Evolutionary conservation across 2,329 filamentous ascomycete genomes (phyloP).

Genomic region (Hypomyces perniciosus): DNA sequence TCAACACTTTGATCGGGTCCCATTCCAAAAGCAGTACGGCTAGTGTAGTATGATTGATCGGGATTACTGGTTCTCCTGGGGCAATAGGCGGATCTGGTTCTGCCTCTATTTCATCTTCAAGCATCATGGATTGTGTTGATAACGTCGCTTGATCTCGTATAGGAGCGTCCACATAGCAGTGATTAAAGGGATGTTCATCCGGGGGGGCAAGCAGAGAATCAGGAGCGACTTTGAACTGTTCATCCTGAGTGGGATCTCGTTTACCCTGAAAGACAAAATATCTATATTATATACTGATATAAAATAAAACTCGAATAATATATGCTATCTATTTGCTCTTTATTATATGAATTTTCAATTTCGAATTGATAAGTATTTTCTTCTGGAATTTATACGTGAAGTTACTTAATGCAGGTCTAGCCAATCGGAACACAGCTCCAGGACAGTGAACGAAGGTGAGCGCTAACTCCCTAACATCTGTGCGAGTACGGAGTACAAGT

Average conservation of each 20-base stretch:
- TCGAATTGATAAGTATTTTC: too few species aligned
- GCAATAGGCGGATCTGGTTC: constrained; percentile 46
- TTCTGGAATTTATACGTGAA: too few species aligned
- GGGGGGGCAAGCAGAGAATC: constrained; percentile 14
- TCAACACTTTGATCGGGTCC: constrained; percentile 62
- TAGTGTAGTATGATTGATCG: constrained; percentile 80
- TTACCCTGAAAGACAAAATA: neutral
- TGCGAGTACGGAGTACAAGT: too few species aligned
- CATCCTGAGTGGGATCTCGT: constrained; percentile 22
- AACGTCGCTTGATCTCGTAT: constrained; percentile 20
- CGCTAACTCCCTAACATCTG: too few species aligned
- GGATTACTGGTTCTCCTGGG: constrained; percentile 62
- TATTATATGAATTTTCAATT: too few species aligned
- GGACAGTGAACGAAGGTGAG: too few species aligned
- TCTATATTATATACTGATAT: too few species aligned
- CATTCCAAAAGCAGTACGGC: constrained; percentile 74
- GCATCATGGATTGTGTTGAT: constrained; percentile 23
- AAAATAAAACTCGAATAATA: too few species aligned
- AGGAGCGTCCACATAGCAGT: constrained; percentile 17
- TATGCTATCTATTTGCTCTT: too few species aligned
- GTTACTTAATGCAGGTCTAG: too few species aligned
- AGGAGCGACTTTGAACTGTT: constrained; percentile 15
- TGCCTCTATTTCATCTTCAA: constrained; percentile 44
- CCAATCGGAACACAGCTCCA: too few species aligned
- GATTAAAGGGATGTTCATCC: constrained; percentile 8